Conservation (phyloP, 805 yeast genomes). For the Kuraishia borneana region DNA sequence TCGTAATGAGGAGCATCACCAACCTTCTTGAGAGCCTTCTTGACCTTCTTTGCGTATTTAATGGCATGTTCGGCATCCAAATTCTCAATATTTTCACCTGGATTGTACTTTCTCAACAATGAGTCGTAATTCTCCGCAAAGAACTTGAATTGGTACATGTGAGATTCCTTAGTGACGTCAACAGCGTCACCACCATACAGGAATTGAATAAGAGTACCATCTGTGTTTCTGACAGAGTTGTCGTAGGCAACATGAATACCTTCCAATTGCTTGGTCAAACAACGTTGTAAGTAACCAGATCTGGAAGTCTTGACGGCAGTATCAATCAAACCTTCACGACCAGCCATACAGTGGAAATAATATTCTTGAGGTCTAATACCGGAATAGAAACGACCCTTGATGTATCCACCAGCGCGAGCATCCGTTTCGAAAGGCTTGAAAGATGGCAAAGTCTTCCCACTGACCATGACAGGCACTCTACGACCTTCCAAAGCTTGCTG, state of each 20-base stretch:
- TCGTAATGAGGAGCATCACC: slow-evolving; percentile 49
- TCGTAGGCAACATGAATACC: slow-evolving; percentile 94
- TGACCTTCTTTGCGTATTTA: slow-evolving; percentile 70
- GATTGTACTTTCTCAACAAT: slow-evolving; percentile 75
- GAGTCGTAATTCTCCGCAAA: slow-evolving; percentile 88
- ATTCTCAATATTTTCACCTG: slow-evolving; percentile 57
- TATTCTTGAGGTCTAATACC: slow-evolving; percentile 98
- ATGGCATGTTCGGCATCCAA: slow-evolving; percentile 80
- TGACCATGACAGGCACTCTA: slow-evolving; percentile 98
- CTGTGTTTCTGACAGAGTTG: slow-evolving; percentile 90
- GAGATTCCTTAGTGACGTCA: slow-evolving; percentile 90
- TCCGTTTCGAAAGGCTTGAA: slow-evolving; percentile 95
- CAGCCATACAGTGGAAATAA: slow-evolving; percentile 99
- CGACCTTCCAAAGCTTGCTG: slow-evolving; percentile 99
- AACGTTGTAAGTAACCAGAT: slow-evolving; percentile 96
- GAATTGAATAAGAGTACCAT: slow-evolving; percentile 89
- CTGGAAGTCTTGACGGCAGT: slow-evolving; percentile 98
- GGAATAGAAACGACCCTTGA: slow-evolving; percentile 92
- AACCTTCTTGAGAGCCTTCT: slow-evolving; percentile 61
- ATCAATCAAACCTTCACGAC: slow-evolving; percentile 99
- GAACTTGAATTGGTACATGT: slow-evolving; percentile 87
- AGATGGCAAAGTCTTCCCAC: slow-evolving; percentile 94
- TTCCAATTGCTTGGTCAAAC: slow-evolving; percentile 95
- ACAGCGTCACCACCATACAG: slow-evolving; percentile 96
- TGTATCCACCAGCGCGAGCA: slow-evolving; percentile 97